These are phyloP conservation scores for Colletotrichum somersetense DNA, from an alignment of 2,329 filamentous ascomycete species.

Conservation along the genomic window DNA sequence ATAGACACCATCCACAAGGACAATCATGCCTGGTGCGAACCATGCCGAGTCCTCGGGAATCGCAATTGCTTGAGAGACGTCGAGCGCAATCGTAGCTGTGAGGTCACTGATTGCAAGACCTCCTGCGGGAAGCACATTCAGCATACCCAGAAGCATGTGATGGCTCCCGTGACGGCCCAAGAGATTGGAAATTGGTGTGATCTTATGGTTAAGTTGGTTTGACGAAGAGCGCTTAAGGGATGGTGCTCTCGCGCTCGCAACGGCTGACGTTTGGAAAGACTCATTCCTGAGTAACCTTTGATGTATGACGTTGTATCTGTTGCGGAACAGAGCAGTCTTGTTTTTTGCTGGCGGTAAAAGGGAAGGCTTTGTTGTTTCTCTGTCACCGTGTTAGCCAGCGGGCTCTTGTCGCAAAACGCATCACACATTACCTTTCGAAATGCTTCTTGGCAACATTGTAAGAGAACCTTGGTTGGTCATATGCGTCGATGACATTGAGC, in stretches of 20 bases:
- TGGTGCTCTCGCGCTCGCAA: constrained; percentile 70
- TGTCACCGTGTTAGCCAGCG: constrained; percentile 49
- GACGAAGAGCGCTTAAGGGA: constrained; percentile 71
- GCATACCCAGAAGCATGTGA: constrained; percentile 88
- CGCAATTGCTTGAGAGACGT: constrained; percentile 82
- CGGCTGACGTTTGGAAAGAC: constrained; percentile 86
- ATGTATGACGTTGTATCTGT: constrained; percentile 92
- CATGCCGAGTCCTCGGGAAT: constrained; percentile 90
- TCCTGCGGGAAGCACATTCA: constrained; percentile 85
- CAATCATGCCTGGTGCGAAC: constrained; percentile 96
- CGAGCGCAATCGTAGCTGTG: constrained; percentile 87
- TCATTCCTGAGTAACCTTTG: constrained; percentile 94
- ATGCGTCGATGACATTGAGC: constrained; percentile 86
- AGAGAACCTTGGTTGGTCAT: constrained; percentile 82
- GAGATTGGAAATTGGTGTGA: constrained; percentile 85
- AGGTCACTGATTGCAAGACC: constrained; percentile 86
- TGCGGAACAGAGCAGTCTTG: constrained; percentile 88
- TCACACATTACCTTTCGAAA: constrained; percentile 76
- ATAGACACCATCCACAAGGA: constrained; percentile 95
- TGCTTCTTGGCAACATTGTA: constrained; percentile 89
- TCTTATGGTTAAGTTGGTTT: constrained; percentile 79
- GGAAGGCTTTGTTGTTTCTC: constrained; percentile 73
- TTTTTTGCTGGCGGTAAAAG: constrained; percentile 82
- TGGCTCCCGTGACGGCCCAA: constrained; percentile 84
- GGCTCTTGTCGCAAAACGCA: not conserved